Percentiles rank a stretch among this genome's conserved stretches.
These are phyloP conservation scores for Penicillium malachiteum DNA, from an alignment of 495 filamentous ascomycete species.

Conservation along the genomic window DNA sequence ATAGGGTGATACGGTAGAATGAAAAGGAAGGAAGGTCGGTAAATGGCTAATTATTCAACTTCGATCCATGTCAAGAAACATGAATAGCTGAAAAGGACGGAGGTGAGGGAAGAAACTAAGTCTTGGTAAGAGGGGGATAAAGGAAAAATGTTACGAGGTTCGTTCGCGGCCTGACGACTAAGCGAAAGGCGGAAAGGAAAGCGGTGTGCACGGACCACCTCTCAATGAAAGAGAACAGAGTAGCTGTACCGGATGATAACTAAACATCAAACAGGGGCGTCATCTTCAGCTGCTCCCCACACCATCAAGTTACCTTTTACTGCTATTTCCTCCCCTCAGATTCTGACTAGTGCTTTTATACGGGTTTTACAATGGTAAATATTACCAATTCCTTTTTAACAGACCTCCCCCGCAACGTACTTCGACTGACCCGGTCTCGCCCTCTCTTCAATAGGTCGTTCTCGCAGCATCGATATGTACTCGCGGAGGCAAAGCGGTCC, in stretches of 20 bases:
- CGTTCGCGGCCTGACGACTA: slow-evolving; percentile 21
- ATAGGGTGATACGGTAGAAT: not conserved
- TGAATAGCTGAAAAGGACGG: not conserved
- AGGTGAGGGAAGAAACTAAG: slow-evolving; percentile 4
- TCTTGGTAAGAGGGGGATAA: slow-evolving; percentile 14
- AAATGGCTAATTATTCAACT: not conserved
- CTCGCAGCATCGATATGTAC: slow-evolving; percentile 99
- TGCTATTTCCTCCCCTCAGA: slow-evolving; percentile 6
- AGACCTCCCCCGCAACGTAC: not conserved
- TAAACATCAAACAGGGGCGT: slow-evolving; percentile 25
- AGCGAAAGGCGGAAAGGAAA: slow-evolving; percentile 35
- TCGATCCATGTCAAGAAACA: not conserved
- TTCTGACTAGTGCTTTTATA: slow-evolving; percentile 1
- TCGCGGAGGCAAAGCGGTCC: slow-evolving; percentile 92
- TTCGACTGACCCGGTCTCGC: slow-evolving; percentile 24
- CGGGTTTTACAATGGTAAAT: slow-evolving; percentile 23
- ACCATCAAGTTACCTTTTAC: not conserved
- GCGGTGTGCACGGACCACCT: slow-evolving; percentile 39
- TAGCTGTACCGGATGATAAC: slow-evolving; percentile 35
- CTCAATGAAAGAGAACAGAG: slow-evolving; percentile 46
- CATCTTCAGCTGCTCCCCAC: not conserved
- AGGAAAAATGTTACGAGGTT: slow-evolving; percentile 12
- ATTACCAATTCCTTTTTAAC: not conserved
- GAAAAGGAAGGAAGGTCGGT: not conserved
- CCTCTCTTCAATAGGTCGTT: slow-evolving; percentile 67